Evolutionary conservation across 768 basidiomycete genomes (phyloP).

Genomic region (Panaeolus cyanescens): DNA sequence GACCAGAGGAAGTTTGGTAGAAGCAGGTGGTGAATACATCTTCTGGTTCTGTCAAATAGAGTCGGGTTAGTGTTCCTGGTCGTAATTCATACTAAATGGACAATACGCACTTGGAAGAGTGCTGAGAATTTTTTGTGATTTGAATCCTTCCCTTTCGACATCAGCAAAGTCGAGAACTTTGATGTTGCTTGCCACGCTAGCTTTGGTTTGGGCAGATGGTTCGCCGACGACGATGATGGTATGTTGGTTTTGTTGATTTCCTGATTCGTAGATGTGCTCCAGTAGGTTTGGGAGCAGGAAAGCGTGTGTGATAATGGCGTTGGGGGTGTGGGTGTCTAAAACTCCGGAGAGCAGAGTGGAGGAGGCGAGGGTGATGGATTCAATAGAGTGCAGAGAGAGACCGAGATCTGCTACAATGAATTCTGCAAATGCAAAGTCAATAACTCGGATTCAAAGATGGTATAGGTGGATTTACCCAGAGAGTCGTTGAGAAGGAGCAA

Average conservation of each 20-base stretch:
- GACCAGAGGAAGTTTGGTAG: conserved; percentile 53
- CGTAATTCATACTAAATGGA: conserved; percentile 1
- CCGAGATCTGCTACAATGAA: conserved; percentile 82
- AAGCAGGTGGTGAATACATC: conserved; percentile 74
- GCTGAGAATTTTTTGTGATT: conserved; percentile 45
- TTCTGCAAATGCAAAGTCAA: conserved; percentile 43
- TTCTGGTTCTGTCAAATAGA: conserved; percentile 43
- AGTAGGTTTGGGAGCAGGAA: conserved; percentile 68
- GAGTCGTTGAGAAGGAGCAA: conserved; percentile 80
- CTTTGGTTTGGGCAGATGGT: conserved; percentile 43
- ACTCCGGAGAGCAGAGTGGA: conserved; percentile 63
- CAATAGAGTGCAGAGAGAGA: conserved; percentile 67
- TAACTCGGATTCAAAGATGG: background rate
- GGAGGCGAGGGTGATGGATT: conserved; percentile 66
- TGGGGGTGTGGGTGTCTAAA: conserved; percentile 64
- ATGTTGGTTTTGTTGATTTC: conserved; percentile 45
- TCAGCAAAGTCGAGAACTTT: conserved; percentile 69
- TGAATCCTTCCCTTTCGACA: conserved; percentile 66
- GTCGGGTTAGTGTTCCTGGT: background rate
- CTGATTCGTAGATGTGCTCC: conserved; percentile 68
- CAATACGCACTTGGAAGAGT: conserved; percentile 52
- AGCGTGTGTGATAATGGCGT: conserved; percentile 74
- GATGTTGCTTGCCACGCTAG: conserved; percentile 51
- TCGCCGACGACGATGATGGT: conserved; percentile 78
- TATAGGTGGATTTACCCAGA: conserved; percentile 50